Percentiles rank a stretch among this genome's conserved stretches.
Evolutionary conservation across 2,329 filamentous ascomycete genomes (phyloP).

Genomic region (Hymenoscyphus scutula): DNA sequence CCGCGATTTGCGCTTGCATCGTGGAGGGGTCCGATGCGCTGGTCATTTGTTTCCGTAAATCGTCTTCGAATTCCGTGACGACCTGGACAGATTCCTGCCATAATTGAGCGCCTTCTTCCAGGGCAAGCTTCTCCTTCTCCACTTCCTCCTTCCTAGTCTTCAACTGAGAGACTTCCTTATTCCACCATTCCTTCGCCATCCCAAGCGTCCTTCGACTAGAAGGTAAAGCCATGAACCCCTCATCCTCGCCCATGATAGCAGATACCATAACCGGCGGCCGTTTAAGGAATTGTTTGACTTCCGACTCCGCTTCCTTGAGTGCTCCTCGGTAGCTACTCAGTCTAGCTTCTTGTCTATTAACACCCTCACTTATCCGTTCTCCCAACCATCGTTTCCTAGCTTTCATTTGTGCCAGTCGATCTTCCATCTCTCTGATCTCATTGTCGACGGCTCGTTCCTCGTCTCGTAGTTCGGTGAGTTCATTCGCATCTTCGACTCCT

Average conservation of each 20-base stretch:
- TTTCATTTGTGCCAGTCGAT: conserved; percentile 60
- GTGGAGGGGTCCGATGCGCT: conserved; percentile 42
- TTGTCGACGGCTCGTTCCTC: conserved; percentile 54
- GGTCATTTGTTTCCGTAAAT: conserved; percentile 56
- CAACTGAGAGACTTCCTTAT: conserved; percentile 57
- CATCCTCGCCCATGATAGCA: conserved; percentile 33
- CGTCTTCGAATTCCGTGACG: conserved; percentile 63
- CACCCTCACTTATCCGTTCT: conserved; percentile 58
- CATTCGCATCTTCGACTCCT: conserved; percentile 52
- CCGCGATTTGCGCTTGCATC: conserved; percentile 39
- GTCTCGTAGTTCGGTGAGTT: conserved; percentile 57
- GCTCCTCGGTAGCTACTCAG: conserved; percentile 69
- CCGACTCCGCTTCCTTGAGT: conserved; percentile 61
- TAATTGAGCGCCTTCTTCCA: conserved; percentile 63
- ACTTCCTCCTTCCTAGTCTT: conserved; percentile 54
- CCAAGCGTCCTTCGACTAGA: conserved; percentile 64
- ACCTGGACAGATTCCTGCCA: conserved; percentile 63
- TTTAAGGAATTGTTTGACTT: conserved; percentile 58
- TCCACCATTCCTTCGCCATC: conserved; percentile 72
- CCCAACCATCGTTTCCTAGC: conserved; percentile 57
- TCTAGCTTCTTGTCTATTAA: conserved; percentile 67
- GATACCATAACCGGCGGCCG: conserved; percentile 46
- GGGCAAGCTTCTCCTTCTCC: conserved; percentile 59
- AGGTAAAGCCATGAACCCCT: conserved; percentile 55
- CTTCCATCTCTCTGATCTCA: conserved; percentile 65